These are phyloP conservation scores for Dispira parvispora DNA, from an alignment of 192 early-diverging fungal species.

Conservation along the genomic window DNA sequence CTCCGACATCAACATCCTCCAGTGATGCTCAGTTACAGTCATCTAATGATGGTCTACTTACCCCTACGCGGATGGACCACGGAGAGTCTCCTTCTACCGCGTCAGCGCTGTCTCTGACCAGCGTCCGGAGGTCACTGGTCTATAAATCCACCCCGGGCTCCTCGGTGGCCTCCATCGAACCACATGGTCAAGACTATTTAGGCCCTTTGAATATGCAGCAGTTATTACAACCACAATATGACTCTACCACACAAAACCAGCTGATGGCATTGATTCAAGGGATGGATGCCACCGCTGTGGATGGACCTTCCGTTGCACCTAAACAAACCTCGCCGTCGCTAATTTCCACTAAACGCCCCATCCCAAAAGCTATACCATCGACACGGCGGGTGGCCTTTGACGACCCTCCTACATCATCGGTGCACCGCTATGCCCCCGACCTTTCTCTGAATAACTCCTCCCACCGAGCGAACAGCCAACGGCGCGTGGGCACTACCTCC, in stretches of 20 bases:
- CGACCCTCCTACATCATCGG: constrained; percentile 1
- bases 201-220: neutral
- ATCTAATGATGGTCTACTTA: too few species aligned
- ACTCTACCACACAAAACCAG: neutral
- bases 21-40: too few species aligned
- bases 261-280: neutral
- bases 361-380: neutral
- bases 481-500: too few species aligned
- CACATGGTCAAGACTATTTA: neutral
- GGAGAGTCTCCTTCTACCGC: too few species aligned
- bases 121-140: too few species aligned
- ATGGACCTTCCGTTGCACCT: neutral
- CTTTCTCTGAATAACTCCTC: neutral
- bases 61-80: too few species aligned
- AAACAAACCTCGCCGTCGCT: neutral
- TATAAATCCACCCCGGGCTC: neutral
- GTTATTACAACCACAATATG: neutral
- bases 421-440: neutral
- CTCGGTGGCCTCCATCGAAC: neutral
- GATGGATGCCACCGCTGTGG: neutral
- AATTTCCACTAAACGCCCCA: neutral
- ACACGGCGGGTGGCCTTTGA: neutral
- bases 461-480: too few species aligned
- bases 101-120: too few species aligned
- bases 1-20: too few species aligned